phyloP scores from a whole-genome alignment of 495 filamentous ascomycete genomes.

The Lindgomyces ingoldianus region DNA sequence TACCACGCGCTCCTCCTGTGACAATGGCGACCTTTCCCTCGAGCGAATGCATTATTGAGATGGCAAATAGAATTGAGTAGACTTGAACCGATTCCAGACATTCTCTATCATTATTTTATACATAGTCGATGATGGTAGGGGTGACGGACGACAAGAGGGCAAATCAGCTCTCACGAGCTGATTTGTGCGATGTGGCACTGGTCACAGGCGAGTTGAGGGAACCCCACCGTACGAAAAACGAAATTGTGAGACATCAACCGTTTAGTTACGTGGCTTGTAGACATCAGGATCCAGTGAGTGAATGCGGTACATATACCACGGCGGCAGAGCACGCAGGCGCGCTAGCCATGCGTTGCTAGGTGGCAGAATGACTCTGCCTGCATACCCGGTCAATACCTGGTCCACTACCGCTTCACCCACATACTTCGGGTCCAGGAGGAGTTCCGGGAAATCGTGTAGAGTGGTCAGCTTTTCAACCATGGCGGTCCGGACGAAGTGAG shows the following conservation, averaged over 20 bases:
- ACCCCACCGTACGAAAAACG: background rate
- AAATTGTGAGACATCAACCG: background rate
- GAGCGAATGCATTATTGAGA: background rate
- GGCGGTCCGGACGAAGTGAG: conserved; percentile 35
- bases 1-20: background rate
- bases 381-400: background rate
- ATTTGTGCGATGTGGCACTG: background rate
- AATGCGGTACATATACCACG: background rate
- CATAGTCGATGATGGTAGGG: background rate
- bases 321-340: background rate
- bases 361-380: background rate
- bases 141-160: background rate
- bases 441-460: background rate
- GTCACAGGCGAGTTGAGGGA: background rate
- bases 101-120: background rate
- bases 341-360: background rate
- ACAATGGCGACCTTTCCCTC: background rate
- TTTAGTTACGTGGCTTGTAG: background rate
- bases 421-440: background rate
- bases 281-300: background rate
- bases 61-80: background rate
- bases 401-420: background rate
- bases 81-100: background rate
- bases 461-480: conserved; percentile 15
- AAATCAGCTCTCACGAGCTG: background rate